Evolutionary conservation across 2,329 filamentous ascomycete species (phyloP), one percentile per base, ranked within the genome.

Genomic region (Teratosphaeria epicoccoides): DNA sequence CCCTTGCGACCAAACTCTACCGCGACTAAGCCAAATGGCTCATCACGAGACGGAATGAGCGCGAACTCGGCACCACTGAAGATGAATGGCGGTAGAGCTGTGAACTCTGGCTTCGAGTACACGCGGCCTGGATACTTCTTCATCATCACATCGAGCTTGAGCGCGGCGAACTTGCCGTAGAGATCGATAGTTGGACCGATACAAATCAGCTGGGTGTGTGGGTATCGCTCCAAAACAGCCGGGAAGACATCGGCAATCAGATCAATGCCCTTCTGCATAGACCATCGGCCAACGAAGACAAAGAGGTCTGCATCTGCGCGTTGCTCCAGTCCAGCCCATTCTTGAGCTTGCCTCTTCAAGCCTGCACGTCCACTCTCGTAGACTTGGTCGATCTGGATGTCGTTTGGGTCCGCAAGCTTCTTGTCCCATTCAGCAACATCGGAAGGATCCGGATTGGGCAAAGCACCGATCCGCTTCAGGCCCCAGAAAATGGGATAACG

Each of bases 401-500:
- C 71, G 12, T 71, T 70, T 12, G 76, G 68, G 44, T 76, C 72
- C 6, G 73, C 71, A 25, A 77, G 65, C 54, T 77, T 71, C 60
- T 75, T 76, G 58, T 77, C 73, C 79, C 79, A 83, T 53, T 77
- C 78, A 5, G 74, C 80, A 20, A 79, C 80, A 64, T 84, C 81
- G 1, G 78, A 79, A 3, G 81, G 81, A 63, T 84, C 81, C 1
- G 82, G 81, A 59, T 84, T 84, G 1, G 81, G 82, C 28, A 84
- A 69, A 49, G 79, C 76, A 17, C 81, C 81, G 50, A 84, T 78
- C 62, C 77, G 78, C 58, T 77, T 77, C 50, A 84, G 66, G 51
- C 80, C 79, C 82, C 82, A 85, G 68, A 85, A 84, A 53, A 85
- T 84, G 2, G 82, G 82, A 62, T 84, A 85, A 44, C 82, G 74